Conservation (phyloP, 2,329 filamentous ascomycete species). For the Talaromyces albobiverticillius region DNA sequence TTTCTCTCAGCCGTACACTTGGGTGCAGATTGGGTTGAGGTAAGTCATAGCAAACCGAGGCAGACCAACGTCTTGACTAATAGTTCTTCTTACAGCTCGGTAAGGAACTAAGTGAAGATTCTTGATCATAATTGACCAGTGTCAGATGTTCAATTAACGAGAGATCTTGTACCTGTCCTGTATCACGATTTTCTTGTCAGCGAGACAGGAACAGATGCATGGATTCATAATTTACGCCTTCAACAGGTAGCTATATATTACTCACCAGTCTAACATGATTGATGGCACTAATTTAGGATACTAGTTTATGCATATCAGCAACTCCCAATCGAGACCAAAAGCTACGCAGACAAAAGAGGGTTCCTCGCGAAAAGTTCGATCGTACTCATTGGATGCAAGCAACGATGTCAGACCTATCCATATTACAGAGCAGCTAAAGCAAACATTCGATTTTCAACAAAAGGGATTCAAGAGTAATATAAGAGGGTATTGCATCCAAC, state of each 20-base stretch:
- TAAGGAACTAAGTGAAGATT: not conserved
- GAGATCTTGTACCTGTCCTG: slow-evolving; percentile 39
- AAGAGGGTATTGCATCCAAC: slow-evolving; percentile 36
- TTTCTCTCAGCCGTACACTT: not conserved
- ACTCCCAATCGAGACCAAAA: slow-evolving; percentile 20
- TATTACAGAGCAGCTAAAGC: slow-evolving; percentile 29
- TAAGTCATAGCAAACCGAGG: too few relatives aligned
- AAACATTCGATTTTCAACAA: slow-evolving; percentile 38
- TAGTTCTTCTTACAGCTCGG: too few relatives aligned
- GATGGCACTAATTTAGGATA: too few relatives aligned
- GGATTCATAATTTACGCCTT: slow-evolving; percentile 38
- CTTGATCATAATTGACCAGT: not conserved
- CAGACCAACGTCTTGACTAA: too few relatives aligned
- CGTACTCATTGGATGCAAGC: too few relatives aligned
- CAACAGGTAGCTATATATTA: not conserved
- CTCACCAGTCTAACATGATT: slow-evolving; percentile 11
- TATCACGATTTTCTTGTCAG: slow-evolving; percentile 45
- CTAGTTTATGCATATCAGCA: slow-evolving; percentile 30
- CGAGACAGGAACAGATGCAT: slow-evolving; percentile 41
- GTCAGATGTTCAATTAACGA: slow-evolving; percentile 42
- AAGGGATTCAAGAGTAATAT: slow-evolving; percentile 40
- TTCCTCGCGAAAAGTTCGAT: too few relatives aligned
- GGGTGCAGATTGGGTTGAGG: not conserved
- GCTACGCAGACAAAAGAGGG: slow-evolving; percentile 1
- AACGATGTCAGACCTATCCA: not conserved